These are phyloP conservation scores for Eudorina sp. DNA, from an alignment of 139 green algal species.

Conservation along the genomic window DNA sequence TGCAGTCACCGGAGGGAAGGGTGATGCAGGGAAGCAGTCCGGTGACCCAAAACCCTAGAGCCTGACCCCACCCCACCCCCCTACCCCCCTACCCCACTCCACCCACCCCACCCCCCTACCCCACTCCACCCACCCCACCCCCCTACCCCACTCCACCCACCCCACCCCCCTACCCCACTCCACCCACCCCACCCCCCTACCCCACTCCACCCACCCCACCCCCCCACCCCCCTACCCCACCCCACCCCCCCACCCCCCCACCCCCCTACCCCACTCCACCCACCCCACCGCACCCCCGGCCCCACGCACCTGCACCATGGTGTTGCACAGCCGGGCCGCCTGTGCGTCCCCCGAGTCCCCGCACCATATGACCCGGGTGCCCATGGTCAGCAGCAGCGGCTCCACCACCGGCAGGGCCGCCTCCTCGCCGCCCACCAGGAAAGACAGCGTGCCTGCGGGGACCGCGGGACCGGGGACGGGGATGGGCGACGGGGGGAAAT, in stretches of 20 bases:
- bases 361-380: conserved; percentile 71
- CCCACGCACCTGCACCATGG: conserved; percentile 8
- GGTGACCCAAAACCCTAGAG: not conserved
- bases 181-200: too few relatives aligned
- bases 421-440: conserved; percentile 82
- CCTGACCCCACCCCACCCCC: too few relatives aligned
- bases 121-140: too few relatives aligned
- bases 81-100: too few relatives aligned
- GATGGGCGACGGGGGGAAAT: not conserved
- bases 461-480: conserved; percentile 28
- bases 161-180: too few relatives aligned
- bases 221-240: not conserved
- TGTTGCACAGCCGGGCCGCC: conserved; percentile 39
- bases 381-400: conserved; percentile 75
- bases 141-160: too few relatives aligned
- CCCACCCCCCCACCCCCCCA: not conserved
- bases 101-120: too few relatives aligned
- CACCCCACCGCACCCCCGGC: not conserved
- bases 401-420: conserved; percentile 47
- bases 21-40: too few relatives aligned
- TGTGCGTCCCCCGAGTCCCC: conserved; percentile 45
- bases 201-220: not conserved
- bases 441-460: conserved; percentile 74
- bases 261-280: not conserved
- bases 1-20: too few relatives aligned